These are phyloP conservation scores for Pisolithus albus DNA, from an alignment of 768 basidiomycete species.

Conservation along the genomic window DNA sequence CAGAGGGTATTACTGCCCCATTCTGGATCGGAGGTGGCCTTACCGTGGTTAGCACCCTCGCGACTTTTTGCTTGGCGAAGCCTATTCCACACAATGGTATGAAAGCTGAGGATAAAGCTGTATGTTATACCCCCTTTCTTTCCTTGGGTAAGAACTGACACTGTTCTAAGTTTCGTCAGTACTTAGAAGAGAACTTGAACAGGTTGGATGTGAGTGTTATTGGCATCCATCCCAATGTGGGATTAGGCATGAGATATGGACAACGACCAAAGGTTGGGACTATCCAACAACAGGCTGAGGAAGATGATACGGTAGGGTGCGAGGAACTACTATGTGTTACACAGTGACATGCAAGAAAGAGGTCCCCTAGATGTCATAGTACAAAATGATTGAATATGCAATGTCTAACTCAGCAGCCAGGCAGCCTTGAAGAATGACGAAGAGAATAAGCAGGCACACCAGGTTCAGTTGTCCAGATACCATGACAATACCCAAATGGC, in stretches of 20 bases:
- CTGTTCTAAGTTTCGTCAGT: conserved; percentile 61
- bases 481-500: neutral
- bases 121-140: conserved; percentile 28
- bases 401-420: too few relatives aligned
- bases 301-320: too few relatives aligned
- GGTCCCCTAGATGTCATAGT: too few relatives aligned
- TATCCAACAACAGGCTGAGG: too few relatives aligned
- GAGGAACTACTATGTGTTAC: too few relatives aligned
- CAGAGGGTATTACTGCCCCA: conserved; percentile 72
- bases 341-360: too few relatives aligned
- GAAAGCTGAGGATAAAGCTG: conserved; percentile 63
- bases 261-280: too few relatives aligned
- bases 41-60: conserved; percentile 67
- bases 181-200: conserved; percentile 66
- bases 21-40: conserved; percentile 85
- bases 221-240: too few relatives aligned
- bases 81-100: conserved; percentile 75
- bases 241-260: too few relatives aligned
- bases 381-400: too few relatives aligned
- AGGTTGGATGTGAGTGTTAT: conserved; percentile 75
- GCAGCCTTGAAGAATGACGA: too few relatives aligned
- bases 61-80: conserved; percentile 66
- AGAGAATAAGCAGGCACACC: too few relatives aligned
- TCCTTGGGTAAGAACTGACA: neutral
- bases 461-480: neutral